Base-by-base conservation (phyloP, 345 rosid genomes). In the Gossypium ekmanianum region DNA sequence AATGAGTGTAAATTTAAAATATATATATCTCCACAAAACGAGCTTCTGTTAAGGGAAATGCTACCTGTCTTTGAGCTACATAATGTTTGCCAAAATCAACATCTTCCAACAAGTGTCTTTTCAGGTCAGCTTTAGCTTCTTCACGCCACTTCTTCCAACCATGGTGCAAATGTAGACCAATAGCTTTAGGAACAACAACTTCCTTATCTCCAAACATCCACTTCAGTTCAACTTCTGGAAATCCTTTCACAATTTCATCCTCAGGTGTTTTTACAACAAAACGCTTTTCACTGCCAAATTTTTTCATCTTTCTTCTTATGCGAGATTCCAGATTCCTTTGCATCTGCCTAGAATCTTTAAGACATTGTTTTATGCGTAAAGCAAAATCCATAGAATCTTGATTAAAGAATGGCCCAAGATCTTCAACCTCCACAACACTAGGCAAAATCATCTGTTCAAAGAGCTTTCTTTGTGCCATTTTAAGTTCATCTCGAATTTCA, bases 61-160 rank as follows among this genome's bases (percentile, higher is more conserved):
- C 16, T 85, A 90, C 98, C 95, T 91, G 94, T 83, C 82, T 85
- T 78, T 84, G 87, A 57, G 91, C 88, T 71, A 91, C 82, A 57
- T 94, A 94, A 57, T 84, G 86, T 86, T 88, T 86, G 55, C 90
- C 95, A 87, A 94, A 94, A 68, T 94, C 95, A 50, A 58, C 91
- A 87, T 91, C 85, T 84, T 88, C 91, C 78, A 94, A 61, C 77
- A 94, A 79, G 58, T 75, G 88, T 77, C 86, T 85, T 82, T 91
- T 94, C 63, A 94, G 81, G 68, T 91, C 88, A 71, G 91, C 92
- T 78, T 90, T 94, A 58, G 88, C 92, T 80, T 94, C 97, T 80
- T 90, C 97, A 54, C 96, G 88, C 98, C 98, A 94, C 76, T 82
- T 89, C 84, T 91, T 94, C 98, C 98, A 94, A 24, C 97, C 97